Base-by-base conservation (phyloP, 441 rosid species). In the Syzygium malaccense region DNA sequence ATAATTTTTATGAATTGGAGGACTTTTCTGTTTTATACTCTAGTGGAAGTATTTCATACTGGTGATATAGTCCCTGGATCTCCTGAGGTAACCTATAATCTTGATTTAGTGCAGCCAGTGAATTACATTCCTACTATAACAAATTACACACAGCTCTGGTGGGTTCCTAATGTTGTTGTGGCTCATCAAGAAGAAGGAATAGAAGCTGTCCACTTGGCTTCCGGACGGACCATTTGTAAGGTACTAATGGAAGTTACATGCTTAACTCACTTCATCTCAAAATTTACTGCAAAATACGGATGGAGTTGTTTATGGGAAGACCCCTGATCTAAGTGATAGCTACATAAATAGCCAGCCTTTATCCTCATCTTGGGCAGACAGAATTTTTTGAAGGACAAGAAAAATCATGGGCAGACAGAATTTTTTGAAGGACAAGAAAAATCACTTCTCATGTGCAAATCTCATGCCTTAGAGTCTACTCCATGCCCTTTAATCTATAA, bases 111-210 rank as follows among this genome's bases (percentile, higher is more conserved):
- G 94, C 95, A 98, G 98, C 93, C 96, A 64, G 30, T 91, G 86
- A 92, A 91, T 80, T 96, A 95, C 91, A 94, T 98, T 88, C 99
- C 99, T 85, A 98, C 99, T 60, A 98, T 97, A 92, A 97, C 99
- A 90, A 98, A 97, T 91, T 91, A 98, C 93, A 98, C 99, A 51
- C 96, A 94, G 91, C 95, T 98, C 85, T 98, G 99, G 99, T 98
- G 99, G 99, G 97, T 98, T 91, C 98, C 99, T 89, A 95, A 97
- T 93, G 98, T 97, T 91, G 97, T 97, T 90, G 99, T 98, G 89
- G 98, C 98, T 87, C 99, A 96, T 93, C 97, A 95, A 92, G 95
- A 97, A 91, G 99, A 96, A 95, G 99, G 99, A 87, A 96, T 98
- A 87, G 99, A 98, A 94, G 99, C 96, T 89, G 91, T 97, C 93